Base-by-base conservation (phyloP, 2,329 filamentous ascomycete genomes). In the Apiospora phragmitis region DNA sequence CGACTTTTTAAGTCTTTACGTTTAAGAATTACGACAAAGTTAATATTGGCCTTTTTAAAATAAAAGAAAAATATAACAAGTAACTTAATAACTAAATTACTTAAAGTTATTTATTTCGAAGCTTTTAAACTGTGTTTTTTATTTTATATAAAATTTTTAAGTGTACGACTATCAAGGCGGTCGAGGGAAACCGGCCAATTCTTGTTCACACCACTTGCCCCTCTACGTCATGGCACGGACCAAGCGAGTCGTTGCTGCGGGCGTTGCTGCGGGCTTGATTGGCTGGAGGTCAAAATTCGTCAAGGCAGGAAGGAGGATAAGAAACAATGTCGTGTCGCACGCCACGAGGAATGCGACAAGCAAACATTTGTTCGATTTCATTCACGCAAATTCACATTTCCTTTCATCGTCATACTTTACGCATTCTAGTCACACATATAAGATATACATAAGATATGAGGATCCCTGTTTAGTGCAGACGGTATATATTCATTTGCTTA, bases 161-260 rank as follows among this genome's bases (percentile, higher is more conserved):
- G n/a, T n/a, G n/a, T n/a, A n/a, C n/a, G n/a, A n/a, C n/a, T n/a
- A n/a, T n/a, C n/a, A n/a, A n/a, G n/a, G n/a, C n/a, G n/a, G n/a
- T n/a, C n/a, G n/a, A n/a, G 43, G 41, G 43, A 47, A 47, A 47
- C 18, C 43, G 43, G 43, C n/a, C n/a, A n/a, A n/a, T n/a, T n/a
- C n/a, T n/a, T n/a, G n/a, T n/a, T n/a, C n/a, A n/a, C n/a, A n/a
- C n/a, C n/a, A n/a, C n/a, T n/a, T 21, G 26, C 55, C 55, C 55
- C 55, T 62, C 55, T 62, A 62, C 55, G 55, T 62, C 55, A 62
- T 62, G 55, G 55, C 55, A 62, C 55, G 55, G 55, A 38, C 55
- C 55, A 62, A n/a, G 32, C 55, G 21, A 62, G 1, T 38, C 21
- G 55, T n/a, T 12, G 55, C 32, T 62, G 55, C 55, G 9, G 29